Evolutionary conservation across 164 flowering plant genomes (phyloP), one percentile per base, ranked within the genome.

Genomic region (Buxus sempervirens): DNA sequence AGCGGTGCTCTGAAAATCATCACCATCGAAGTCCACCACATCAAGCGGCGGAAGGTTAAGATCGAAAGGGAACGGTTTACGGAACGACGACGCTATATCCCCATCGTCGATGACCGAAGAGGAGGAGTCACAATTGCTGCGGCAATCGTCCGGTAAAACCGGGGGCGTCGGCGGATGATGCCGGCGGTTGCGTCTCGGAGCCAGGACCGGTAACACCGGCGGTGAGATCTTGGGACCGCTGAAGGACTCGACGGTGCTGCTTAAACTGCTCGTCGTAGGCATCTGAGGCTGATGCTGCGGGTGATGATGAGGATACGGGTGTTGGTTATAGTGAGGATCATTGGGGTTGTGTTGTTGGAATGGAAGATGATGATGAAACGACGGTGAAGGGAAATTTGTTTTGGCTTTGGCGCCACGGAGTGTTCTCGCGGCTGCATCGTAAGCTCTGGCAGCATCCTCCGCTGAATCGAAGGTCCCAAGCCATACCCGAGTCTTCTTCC

Each of bases 111-210:
- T 68, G 23, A 91, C 95, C 41, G 95, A 85, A 0, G 93, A 86
- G 18, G 95, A 89, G 1, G 97, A 91, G 27, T 90, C 97, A 57
- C 96, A 91, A 68, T 91, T 93, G 70, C 97, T 91, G 41, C 78
- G 90, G 54, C 89, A 90, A 68, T 88, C 96, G 22, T 85, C 91
- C 9, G 84, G 84, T 23, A 60, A 48, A 18, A 74, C 67, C 67
- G 88, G 85, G 61, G 88, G 88, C 19, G 79, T 55, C 53, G 79
- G 71, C 0, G 77, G 83, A 9, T 70, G 65, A 14, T 69, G 67
- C 23, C 36, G 65, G 54, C 7, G 55, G 23, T 25, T 22, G 15
- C 9, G 70, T 32, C 69, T n/a, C 18, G 53, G 38, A 23, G 65
- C 53, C 67, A 67, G 41, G 23, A 53, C 59, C 32, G 49, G 54